Evolutionary conservation across 805 yeast species (phyloP), one percentile per base, ranked within the genome.

Genomic region (Ogataea wickerhamii): DNA sequence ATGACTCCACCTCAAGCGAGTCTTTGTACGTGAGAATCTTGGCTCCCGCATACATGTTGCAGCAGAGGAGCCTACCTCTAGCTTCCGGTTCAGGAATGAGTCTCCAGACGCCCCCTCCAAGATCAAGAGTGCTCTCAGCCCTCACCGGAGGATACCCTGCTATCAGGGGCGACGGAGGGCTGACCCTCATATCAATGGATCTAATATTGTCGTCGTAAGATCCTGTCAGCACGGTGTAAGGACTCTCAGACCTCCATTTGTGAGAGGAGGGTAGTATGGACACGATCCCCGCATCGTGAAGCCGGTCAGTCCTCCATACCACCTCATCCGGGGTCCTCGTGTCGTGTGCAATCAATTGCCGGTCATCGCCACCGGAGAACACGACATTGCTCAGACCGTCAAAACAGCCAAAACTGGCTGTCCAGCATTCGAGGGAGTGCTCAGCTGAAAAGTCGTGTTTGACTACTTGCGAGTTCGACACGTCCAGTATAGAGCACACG

Each of bases 41-140:
- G 2, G 95, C 96, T 13, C 98, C 98, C 48, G 87, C 88, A 55
- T 91, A 91, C 98, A 93, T 93, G 55, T 96, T 87, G 58, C 97
- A 89, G 0, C 81, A 78, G 34, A 91, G 63, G 0, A 91, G 70
- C 28, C 75, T 63, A 40, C 74, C 63, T 23, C 67, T 68, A 11
- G 54, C 48, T 4, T 53, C 48, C 14, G 76, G 68, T n/a, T 49
- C 44, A 2, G 95, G 96, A 6, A 78, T 64, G 41, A 93, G 68
- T 51, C 96, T 68, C 98, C 98, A 91, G 3, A 91, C 98, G 2
- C 98, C 98, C 5, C 98, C 98, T 1, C 87, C 89, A 3, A 93
- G 64, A 32, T 80, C 73, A 20, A 67, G 58, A 29, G 66, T 64
- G 11, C 67, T 59, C 5, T 57, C 54, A 0, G 68, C 66, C 21